Percentiles rank a stretch among this genome's conserved stretches.
Conservation (phyloP, 2,329 filamentous ascomycete genomes). For the Lachnellula hyalina region DNA sequence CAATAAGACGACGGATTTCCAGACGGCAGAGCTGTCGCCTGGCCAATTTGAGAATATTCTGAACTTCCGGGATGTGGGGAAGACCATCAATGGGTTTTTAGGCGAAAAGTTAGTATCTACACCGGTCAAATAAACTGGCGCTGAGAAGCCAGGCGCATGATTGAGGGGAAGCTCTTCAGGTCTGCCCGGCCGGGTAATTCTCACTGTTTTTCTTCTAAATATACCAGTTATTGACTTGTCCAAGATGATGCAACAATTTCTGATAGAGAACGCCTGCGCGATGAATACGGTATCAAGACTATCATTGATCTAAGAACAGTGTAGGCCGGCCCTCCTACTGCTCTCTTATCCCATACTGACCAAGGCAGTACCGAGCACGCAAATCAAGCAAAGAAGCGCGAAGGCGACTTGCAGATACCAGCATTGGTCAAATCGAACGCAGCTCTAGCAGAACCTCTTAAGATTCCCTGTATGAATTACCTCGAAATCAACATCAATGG, state of each 20-base stretch:
- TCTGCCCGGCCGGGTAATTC: slow-evolving; percentile 56
- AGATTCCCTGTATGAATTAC: slow-evolving; percentile 61
- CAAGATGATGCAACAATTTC: slow-evolving; percentile 64
- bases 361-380: slow-evolving; percentile 62
- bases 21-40: neutral
- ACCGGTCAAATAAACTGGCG: neutral
- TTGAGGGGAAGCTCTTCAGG: slow-evolving; percentile 61
- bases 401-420: slow-evolving; percentile 40
- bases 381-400: slow-evolving; percentile 58
- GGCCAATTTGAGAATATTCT: slow-evolving; percentile 50
- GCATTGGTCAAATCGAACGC: slow-evolving; percentile 44
- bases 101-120: slow-evolving; percentile 44
- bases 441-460: slow-evolving; percentile 48
- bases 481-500: slow-evolving; percentile 70
- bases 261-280: slow-evolving; percentile 56
- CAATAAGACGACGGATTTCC: neutral
- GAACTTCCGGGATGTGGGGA: slow-evolving; percentile 75
- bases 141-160: slow-evolving; percentile 37
- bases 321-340: slow-evolving; percentile 37
- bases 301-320: slow-evolving; percentile 77
- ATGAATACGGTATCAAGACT: slow-evolving; percentile 60
- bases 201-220: neutral
- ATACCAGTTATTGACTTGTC: slow-evolving; percentile 15
- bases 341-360: neutral
- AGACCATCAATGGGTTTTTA: slow-evolving; percentile 56